A percentile compares a stretch with the other conserved stretches of the same genome.
phyloP scores from a whole-genome alignment of 495 filamentous ascomycete species.

The Pseudevernia furfuracea region DNA sequence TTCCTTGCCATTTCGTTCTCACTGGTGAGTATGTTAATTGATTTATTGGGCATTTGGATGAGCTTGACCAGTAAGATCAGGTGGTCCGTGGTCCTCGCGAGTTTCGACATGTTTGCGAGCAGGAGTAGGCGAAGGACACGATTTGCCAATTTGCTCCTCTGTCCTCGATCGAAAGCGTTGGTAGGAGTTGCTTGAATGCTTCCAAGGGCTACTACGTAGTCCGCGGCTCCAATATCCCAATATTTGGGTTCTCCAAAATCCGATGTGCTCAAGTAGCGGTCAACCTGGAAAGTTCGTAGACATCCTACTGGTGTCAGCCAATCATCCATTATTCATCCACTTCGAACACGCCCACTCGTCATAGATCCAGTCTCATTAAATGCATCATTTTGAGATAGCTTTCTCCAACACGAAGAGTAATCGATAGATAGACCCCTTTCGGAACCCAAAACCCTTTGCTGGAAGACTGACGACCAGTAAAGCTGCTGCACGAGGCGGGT shows the following conservation, averaged over 20 bases:
- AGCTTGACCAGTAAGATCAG: conserved; percentile 15
- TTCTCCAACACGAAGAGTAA: conserved; percentile 20
- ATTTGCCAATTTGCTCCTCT: conserved; percentile 16
- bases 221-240: conserved; percentile 15
- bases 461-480: conserved; percentile 20
- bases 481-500: conserved; percentile 14
- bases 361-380: conserved; percentile 3
- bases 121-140: conserved; percentile 15
- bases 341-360: background rate
- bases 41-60: conserved; percentile 12
- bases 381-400: conserved; percentile 2
- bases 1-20: background rate
- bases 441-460: conserved; percentile 9
- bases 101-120: conserved; percentile 3
- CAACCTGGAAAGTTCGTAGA: conserved; percentile 15
- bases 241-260: conserved; percentile 18
- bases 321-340: background rate
- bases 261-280: conserved; percentile 13
- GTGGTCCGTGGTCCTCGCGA: conserved; percentile 9
- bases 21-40: conserved; percentile 4
- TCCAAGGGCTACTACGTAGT: conserved; percentile 16
- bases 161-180: conserved; percentile 5
- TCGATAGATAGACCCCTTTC: conserved; percentile 4
- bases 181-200: conserved; percentile 5
- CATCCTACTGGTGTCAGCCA: background rate